These are phyloP conservation scores for Suillus subaureus DNA, from an alignment of 768 basidiomycete genomes.

Conservation along the genomic window DNA sequence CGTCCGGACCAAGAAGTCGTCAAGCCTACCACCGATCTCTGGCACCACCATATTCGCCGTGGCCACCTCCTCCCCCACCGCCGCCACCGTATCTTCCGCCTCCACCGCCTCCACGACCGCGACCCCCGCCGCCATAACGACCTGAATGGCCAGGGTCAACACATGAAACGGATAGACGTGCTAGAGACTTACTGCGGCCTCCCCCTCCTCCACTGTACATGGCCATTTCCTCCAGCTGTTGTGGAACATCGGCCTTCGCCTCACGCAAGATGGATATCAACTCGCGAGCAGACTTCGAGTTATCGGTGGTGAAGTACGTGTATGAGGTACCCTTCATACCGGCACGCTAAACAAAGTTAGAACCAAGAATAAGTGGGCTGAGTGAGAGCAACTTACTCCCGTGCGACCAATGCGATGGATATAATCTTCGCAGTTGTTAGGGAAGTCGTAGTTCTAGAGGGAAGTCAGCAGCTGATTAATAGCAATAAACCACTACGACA, in stretches of 20 bases:
- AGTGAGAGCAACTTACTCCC: conserved; percentile 55
- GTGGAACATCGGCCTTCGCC: conserved; percentile 83
- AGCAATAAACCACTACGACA: conserved; percentile 20
- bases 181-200: conserved; percentile 56
- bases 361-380: conserved; percentile 18
- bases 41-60: conserved; percentile 32
- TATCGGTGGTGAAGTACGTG: conserved; percentile 97
- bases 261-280: conserved; percentile 84
- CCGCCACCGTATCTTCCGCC: conserved; percentile 44
- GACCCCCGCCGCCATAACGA: conserved; percentile 57
- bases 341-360: conserved; percentile 61
- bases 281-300: conserved; percentile 92
- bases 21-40: conserved; percentile 18
- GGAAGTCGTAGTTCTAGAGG: conserved; percentile 93
- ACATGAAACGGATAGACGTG: conserved; percentile 1
- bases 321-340: conserved; percentile 91
- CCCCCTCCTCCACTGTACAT: conserved; percentile 84
- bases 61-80: conserved; percentile 43
- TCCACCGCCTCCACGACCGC: conserved; percentile 47
- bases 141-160: conserved; percentile 38
- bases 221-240: conserved; percentile 92
- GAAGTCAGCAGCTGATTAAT: conserved; percentile 13
- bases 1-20: conserved; percentile 3
- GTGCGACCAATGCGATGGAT: conserved; percentile 99
- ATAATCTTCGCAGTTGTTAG: conserved; percentile 97